phyloP scores from a whole-genome alignment of 225 moss, liverwort and hornwort genomes.

The Pleurozium schreberi region DNA sequence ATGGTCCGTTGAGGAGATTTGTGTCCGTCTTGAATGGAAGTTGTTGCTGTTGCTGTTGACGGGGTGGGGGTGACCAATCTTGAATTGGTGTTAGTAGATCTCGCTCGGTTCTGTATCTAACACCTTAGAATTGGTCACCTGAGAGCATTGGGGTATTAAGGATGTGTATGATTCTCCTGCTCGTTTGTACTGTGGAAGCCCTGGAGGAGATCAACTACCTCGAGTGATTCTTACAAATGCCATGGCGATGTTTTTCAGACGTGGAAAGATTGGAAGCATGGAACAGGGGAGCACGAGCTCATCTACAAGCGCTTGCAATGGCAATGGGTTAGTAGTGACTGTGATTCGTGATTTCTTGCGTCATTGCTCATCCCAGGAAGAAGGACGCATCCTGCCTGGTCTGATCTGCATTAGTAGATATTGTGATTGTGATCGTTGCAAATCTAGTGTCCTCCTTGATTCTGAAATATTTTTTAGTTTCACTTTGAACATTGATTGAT shows the following conservation, averaged over 20 bases:
- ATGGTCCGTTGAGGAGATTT: not conserved
- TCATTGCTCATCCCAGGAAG: not conserved
- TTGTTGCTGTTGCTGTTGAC: not conserved
- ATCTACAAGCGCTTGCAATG: not conserved
- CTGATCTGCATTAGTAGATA: not conserved
- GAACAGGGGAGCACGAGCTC: not conserved
- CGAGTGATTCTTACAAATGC: not conserved
- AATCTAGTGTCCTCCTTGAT: rapidly evolving
- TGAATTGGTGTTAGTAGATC: not conserved
- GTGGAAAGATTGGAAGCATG: not conserved
- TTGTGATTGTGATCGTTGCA: not conserved
- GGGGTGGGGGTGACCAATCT: not conserved
- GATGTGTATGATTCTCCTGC: not conserved
- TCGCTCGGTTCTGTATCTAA: not conserved
- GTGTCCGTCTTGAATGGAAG: not conserved
- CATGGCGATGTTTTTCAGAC: not conserved
- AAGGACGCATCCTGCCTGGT: not conserved
- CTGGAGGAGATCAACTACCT: not conserved
- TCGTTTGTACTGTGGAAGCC: not conserved
- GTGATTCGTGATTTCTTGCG: not conserved
- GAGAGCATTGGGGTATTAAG: not conserved
- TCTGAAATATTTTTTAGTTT: rapidly evolving
- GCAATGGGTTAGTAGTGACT: not conserved
- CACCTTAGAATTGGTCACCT: not conserved
- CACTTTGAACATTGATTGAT: not conserved